A percentile compares a stretch with the other conserved stretches of the same genome.
phyloP scores from a whole-genome alignment of 2,329 filamentous ascomycete genomes.

The Colletotrichum neosansevieriae region DNA sequence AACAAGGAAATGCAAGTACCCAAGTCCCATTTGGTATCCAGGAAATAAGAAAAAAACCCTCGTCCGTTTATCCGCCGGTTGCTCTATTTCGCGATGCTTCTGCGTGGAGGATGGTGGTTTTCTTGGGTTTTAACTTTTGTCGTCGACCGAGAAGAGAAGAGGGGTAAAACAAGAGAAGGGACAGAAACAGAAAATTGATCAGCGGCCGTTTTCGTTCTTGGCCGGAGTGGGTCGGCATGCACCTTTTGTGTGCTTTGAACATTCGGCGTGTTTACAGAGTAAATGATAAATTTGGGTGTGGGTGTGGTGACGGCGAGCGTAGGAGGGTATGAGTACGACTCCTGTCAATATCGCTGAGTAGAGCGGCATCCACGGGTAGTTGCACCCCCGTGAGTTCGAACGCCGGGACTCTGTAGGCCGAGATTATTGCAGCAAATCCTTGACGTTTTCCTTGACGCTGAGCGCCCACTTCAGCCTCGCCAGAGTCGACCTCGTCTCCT shows the following conservation, averaged over 20 bases:
- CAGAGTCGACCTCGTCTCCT: constrained; percentile 70
- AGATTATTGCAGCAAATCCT: constrained; percentile 61
- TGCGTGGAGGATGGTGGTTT: not conserved
- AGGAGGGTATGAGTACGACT: not conserved
- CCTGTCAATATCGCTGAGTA: too few relatives aligned
- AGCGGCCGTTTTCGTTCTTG: not conserved
- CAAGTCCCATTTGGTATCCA: not conserved
- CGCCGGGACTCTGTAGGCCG: not conserved
- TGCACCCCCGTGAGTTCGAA: too few relatives aligned
- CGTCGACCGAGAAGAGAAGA: not conserved
- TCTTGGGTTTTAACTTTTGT: not conserved
- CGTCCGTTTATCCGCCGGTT: not conserved
- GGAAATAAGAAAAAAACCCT: not conserved
- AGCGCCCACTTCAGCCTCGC: constrained; percentile 81
- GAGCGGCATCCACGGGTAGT: too few relatives aligned
- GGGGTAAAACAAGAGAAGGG: not conserved
- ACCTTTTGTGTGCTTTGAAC: not conserved
- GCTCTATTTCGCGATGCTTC: constrained; percentile 2
- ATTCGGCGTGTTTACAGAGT: not conserved
- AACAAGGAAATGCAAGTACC: not conserved
- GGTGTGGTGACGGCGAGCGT: not conserved
- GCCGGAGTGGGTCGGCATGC: not conserved
- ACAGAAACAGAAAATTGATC: not conserved
- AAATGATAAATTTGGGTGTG: constrained; percentile 13
- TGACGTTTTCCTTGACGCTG: constrained; percentile 72